Percentiles rank a stretch among this genome's conserved stretches.
Conservation (phyloP, 306 rosid species). For the Trifolium fragiferum region DNA sequence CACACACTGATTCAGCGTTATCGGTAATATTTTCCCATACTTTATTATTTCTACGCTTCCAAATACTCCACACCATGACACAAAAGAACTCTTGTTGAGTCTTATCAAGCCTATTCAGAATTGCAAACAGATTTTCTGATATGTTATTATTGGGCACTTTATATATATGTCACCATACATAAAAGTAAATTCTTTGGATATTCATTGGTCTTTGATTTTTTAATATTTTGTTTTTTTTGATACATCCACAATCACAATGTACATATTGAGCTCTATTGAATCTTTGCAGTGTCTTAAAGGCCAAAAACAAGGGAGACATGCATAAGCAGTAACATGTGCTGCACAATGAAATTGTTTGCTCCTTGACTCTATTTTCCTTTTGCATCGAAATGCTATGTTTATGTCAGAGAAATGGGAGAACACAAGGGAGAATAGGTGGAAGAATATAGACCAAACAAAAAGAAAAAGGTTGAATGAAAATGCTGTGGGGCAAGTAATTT, state of each 20-base stretch:
- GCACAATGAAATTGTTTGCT: conserved; percentile 28
- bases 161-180: background rate
- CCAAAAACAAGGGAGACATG: conserved; percentile 33
- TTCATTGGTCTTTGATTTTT: background rate
- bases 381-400: conserved; percentile 31
- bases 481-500: conserved; percentile 43
- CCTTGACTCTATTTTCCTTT: conserved; percentile 22
- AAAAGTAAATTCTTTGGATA: background rate
- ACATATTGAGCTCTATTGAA: background rate
- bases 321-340: conserved; percentile 6
- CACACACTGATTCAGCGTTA: too few relatives aligned
- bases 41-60: too few relatives aligned
- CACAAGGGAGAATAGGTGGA: conserved; percentile 1
- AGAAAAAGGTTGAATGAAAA: conserved; percentile 41
- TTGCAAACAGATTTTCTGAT: too few relatives aligned
- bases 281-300: conserved; percentile 8
- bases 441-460: conserved; percentile 5
- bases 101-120: too few relatives aligned
- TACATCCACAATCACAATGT: background rate
- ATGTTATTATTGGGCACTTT: too few relatives aligned
- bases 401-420: conserved; percentile 25
- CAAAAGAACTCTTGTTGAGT: too few relatives aligned
- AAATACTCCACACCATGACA: too few relatives aligned
- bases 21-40: too few relatives aligned
- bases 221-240: background rate